Conservation (phyloP, 768 basidiomycete genomes). For the Leccinum variicolor region DNA sequence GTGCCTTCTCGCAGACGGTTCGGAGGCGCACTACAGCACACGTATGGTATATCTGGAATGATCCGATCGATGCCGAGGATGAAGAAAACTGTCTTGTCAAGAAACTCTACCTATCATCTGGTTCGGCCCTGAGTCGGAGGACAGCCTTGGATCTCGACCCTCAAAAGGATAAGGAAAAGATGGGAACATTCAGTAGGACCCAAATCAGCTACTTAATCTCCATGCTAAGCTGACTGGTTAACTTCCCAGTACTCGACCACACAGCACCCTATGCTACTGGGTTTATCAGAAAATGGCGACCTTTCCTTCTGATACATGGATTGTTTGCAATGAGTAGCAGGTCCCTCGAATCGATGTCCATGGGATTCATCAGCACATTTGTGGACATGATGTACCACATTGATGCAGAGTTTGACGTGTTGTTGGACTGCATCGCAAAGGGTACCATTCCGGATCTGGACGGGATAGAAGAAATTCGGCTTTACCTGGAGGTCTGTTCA, state of each 20-base stretch:
- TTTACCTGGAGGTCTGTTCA: slow-evolving; percentile 1
- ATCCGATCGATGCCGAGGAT: background rate
- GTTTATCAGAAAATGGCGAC: background rate
- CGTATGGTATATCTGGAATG: background rate
- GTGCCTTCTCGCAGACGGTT: background rate
- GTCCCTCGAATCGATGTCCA: background rate
- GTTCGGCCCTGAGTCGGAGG: background rate
- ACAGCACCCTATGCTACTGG: background rate
- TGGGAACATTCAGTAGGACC: background rate
- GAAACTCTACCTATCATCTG: background rate
- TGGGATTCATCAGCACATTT: background rate
- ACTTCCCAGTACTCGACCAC: background rate
- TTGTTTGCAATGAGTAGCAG: background rate
- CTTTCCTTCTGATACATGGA: background rate
- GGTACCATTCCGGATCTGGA: background rate
- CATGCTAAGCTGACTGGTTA: background rate
- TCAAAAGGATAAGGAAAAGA: background rate
- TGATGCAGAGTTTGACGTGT: background rate
- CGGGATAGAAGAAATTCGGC: slow-evolving; percentile 1
- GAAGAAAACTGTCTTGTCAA: background rate
- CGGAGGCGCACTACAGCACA: slow-evolving; percentile 5
- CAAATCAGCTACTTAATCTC: background rate
- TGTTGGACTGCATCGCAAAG: background rate
- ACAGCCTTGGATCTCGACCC: background rate
- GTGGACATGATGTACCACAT: background rate